These are phyloP conservation scores for Ampelomyces quisqualis DNA, from an alignment of 2,329 filamentous ascomycete genomes.

Conservation along the genomic window DNA sequence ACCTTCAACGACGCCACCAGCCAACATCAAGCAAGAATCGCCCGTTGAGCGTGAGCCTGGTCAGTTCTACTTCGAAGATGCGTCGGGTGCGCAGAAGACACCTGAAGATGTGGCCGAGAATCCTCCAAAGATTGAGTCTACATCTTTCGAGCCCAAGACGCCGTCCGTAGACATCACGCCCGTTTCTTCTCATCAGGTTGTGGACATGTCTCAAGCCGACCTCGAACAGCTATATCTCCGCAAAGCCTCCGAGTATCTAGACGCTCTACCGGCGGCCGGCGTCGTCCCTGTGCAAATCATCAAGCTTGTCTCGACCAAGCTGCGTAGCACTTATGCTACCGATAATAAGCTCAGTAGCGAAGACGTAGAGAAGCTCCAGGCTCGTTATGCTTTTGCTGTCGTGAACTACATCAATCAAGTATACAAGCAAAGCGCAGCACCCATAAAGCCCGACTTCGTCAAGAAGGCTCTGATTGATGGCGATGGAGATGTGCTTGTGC, in stretches of 20 bases:
- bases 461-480: constrained; percentile 15
- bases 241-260: constrained; percentile 21
- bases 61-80: constrained; percentile 9
- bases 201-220: constrained; percentile 5
- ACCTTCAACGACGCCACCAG: neutral
- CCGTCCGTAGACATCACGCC: neutral
- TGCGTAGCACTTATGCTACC: constrained; percentile 14
- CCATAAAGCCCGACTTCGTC: constrained; percentile 12
- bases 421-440: constrained; percentile 9
- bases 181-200: neutral
- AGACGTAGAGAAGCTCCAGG: constrained; percentile 17
- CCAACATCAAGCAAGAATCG: neutral
- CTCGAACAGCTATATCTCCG: constrained; percentile 17
- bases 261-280: constrained; percentile 10
- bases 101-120: neutral
- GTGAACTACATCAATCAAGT: constrained; percentile 22
- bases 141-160: neutral
- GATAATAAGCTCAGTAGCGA: constrained; percentile 2
- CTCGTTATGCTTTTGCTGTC: constrained; percentile 23
- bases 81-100: neutral
- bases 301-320: constrained; percentile 19
- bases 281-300: constrained; percentile 10
- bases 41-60: constrained; percentile 2
- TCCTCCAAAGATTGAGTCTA: too few species aligned
- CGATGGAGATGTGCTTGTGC: constrained; percentile 25